phyloP scores from a whole-genome alignment of 2,329 filamentous ascomycete genomes.

The Xylariaceae sp. region DNA sequence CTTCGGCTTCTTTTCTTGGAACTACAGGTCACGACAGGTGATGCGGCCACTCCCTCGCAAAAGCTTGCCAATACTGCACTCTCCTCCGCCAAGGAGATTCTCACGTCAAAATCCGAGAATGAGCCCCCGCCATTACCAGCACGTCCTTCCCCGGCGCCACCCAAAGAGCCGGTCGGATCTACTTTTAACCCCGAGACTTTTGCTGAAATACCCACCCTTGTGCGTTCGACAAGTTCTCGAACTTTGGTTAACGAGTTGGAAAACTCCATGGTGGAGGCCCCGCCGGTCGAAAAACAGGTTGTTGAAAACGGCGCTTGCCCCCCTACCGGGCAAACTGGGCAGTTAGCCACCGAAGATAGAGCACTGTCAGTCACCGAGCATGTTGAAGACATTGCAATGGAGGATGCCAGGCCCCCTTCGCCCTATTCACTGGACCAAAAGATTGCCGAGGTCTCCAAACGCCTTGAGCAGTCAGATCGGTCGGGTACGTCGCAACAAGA shows the following conservation, averaged over 20 bases:
- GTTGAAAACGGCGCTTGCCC: neutral
- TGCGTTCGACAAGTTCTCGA: constrained; percentile 46
- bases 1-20: constrained; percentile 64
- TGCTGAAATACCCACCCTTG: constrained; percentile 36
- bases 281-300: constrained; percentile 20
- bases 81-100: constrained; percentile 44
- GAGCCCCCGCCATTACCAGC: constrained; percentile 47
- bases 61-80: constrained; percentile 77
- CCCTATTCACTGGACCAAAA: constrained; percentile 41
- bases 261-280: constrained; percentile 31
- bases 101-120: constrained; percentile 20
- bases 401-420: constrained; percentile 22
- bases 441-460: constrained; percentile 35
- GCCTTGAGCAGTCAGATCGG: constrained; percentile 42
- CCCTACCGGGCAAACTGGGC: neutral
- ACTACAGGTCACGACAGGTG: constrained; percentile 58
- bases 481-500: constrained; percentile 75
- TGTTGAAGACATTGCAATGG: constrained; percentile 28
- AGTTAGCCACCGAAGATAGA: constrained; percentile 6
- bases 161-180: constrained; percentile 35
- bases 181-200: constrained; percentile 32
- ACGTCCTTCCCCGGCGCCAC: constrained; percentile 40
- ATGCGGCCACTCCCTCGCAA: constrained; percentile 64
- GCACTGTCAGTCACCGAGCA: constrained; percentile 11
- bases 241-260: constrained; percentile 46